Conservation (phyloP, 1,284 basidiomycete species). For the Rhodotorula sp. region DNA sequence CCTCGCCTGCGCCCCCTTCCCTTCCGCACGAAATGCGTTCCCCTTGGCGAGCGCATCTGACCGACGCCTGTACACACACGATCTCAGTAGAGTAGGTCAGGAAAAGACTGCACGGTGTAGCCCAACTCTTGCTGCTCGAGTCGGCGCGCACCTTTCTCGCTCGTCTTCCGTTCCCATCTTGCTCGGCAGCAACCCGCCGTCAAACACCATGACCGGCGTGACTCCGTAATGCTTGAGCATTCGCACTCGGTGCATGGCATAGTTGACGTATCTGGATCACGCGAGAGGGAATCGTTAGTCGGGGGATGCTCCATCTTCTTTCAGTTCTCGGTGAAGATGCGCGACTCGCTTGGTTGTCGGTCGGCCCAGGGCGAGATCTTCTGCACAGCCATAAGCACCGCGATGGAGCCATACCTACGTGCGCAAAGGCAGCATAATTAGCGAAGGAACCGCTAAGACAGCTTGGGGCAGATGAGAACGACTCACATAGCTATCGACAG, state of each 20-base stretch:
- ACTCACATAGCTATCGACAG: slow-evolving; percentile 39
- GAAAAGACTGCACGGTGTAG: not conserved
- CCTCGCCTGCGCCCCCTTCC: slow-evolving; percentile 73
- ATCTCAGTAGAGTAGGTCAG: not conserved
- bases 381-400: slow-evolving; percentile 86
- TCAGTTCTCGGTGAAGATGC: too few relatives aligned
- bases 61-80: slow-evolving; percentile 55
- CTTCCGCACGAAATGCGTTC: slow-evolving; percentile 69
- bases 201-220: slow-evolving; percentile 89
- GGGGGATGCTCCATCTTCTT: not conserved
- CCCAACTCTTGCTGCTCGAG: not conserved
- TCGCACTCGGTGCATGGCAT: slow-evolving; percentile 87
- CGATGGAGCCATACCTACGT: slow-evolving; percentile 98
- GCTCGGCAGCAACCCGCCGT: slow-evolving; percentile 90
- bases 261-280: slow-evolving; percentile 78
- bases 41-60: slow-evolving; percentile 66
- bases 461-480: slow-evolving; percentile 13
- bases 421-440: slow-evolving; percentile 45
- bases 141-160: slow-evolving; percentile 58
- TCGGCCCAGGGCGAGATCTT: slow-evolving; percentile 81
- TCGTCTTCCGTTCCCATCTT: slow-evolving; percentile 87
- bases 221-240: slow-evolving; percentile 81
- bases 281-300: not conserved
- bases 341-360: slow-evolving; percentile 68
- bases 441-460: not conserved